Conservation (phyloP, 805 yeast species). For the Saturnispora halmiae region DNA sequence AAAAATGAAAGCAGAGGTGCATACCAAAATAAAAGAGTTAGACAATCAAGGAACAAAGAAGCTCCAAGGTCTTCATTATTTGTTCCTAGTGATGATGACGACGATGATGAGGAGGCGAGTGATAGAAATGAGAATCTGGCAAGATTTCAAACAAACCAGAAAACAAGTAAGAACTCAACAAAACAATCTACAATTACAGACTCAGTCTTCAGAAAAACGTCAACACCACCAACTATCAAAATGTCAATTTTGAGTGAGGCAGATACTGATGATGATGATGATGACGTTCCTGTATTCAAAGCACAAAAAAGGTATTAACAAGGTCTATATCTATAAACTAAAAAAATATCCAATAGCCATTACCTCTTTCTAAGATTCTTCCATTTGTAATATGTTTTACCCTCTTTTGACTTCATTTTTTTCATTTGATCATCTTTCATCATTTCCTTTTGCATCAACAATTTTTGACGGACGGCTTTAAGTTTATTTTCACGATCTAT, state of each 20-base stretch:
- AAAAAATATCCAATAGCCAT: slow-evolving; percentile 2
- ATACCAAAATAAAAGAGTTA: background rate
- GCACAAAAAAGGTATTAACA: slow-evolving; percentile 18
- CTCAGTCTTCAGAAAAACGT: background rate
- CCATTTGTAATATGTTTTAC: slow-evolving; percentile 75
- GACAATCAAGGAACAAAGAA: background rate
- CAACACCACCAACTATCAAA: background rate
- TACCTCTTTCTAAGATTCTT: slow-evolving; percentile 61
- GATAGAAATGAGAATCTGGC: no score
- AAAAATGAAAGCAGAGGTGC: slow-evolving; percentile 2
- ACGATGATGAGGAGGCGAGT: slow-evolving; percentile 11
- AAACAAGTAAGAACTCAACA: background rate
- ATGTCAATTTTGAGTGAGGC: background rate
- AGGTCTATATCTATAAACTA: background rate
- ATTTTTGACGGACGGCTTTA: slow-evolving; percentile 54
- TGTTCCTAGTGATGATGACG: slow-evolving; percentile 12
- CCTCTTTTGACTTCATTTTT: slow-evolving; percentile 50
- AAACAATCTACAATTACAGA: background rate
- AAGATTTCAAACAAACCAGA: no score
- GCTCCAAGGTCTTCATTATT: slow-evolving; percentile 2
- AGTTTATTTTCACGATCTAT: slow-evolving; percentile 64
- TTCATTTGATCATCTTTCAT: slow-evolving; percentile 86
- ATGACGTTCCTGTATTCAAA: slow-evolving; percentile 25
- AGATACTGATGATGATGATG: slow-evolving; percentile 16
- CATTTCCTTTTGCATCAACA: slow-evolving; percentile 73